A percentile compares a stretch with the other conserved stretches of the same genome.
These are phyloP conservation scores for Diaporthe humulicola DNA, from an alignment of 2,329 filamentous ascomycete genomes.

Conservation along the genomic window DNA sequence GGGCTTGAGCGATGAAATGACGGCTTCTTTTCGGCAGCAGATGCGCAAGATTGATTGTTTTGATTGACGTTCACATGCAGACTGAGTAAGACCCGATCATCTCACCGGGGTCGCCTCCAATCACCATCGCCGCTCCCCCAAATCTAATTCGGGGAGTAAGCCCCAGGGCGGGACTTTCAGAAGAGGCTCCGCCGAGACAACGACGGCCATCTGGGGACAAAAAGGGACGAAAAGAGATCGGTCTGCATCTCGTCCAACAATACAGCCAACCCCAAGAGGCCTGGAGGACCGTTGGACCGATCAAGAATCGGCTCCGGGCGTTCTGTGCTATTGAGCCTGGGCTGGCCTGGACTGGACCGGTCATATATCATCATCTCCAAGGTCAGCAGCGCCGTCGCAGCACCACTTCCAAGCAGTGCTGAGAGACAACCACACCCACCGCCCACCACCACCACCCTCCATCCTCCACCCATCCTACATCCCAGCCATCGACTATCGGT, in stretches of 20 bases:
- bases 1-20: not conserved
- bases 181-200: constrained; percentile 14
- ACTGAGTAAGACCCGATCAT: constrained; percentile 27
- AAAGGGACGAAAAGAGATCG: not conserved
- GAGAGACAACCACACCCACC: constrained; percentile 29
- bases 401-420: constrained; percentile 29
- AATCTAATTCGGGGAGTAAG: not conserved
- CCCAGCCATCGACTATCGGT: constrained; percentile 28
- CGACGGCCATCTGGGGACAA: not conserved
- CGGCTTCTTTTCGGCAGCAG: not conserved
- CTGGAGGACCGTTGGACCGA: constrained; percentile 8
- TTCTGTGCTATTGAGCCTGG: constrained; percentile 25
- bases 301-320: not conserved
- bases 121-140: not conserved
- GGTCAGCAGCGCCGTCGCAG: constrained; percentile 33
- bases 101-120: constrained; percentile 20
- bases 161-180: not conserved
- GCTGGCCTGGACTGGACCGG: constrained; percentile 27
- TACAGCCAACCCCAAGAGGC: not conserved
- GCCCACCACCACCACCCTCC: constrained; percentile 8
- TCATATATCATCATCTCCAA: constrained; percentile 34
- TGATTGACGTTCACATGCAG: constrained; percentile 24
- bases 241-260: not conserved
- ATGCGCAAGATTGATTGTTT: constrained; percentile 10
- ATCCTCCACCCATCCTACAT: constrained; percentile 17